A percentile compares a stretch with the other conserved stretches of the same genome.
phyloP scores from a whole-genome alignment of 352 stramenopile genomes.

The Phytopythium litorale region DNA sequence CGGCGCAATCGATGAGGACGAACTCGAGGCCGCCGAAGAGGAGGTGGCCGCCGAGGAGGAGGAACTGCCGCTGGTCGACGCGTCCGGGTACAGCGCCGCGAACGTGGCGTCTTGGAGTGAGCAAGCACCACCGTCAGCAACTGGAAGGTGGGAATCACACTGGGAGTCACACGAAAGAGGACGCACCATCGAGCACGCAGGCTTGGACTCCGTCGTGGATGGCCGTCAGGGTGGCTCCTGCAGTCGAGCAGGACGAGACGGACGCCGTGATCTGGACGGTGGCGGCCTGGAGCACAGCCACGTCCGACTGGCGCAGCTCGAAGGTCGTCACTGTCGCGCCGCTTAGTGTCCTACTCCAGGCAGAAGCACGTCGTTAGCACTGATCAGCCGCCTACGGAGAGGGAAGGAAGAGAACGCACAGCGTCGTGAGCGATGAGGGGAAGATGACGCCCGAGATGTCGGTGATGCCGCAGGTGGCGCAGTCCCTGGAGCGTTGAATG shows the following conservation, averaged over 20 bases:
- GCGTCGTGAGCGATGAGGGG: conserved; percentile 17
- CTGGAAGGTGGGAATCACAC: background rate
- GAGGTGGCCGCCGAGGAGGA: conserved; percentile 9
- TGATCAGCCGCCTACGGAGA: background rate
- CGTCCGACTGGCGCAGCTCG: conserved; percentile 29
- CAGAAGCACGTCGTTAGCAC: background rate
- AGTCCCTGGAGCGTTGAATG: background rate
- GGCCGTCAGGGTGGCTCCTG: conserved; percentile 14
- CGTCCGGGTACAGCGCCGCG: conserved; percentile 19
- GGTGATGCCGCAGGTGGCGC: conserved; percentile 21
- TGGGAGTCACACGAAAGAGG: background rate
- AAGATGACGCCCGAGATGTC: conserved; percentile 29
- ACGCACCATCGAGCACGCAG: conserved; percentile 26
- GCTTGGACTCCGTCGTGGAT: conserved; percentile 16
- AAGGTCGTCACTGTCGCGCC: conserved; percentile 27
- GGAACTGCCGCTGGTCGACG: conserved; percentile 1
- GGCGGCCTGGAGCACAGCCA: conserved; percentile 22
- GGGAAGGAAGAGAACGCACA: background rate
- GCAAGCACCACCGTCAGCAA: background rate
- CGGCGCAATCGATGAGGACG: background rate
- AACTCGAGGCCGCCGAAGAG: conserved; percentile 5
- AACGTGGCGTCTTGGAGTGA: conserved; percentile 19
- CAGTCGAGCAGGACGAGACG: conserved; percentile 17
- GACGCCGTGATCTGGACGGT: conserved; percentile 22
- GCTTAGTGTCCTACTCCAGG: conserved; percentile 17